A percentile compares a stretch with the other conserved stretches of the same genome.
Evolutionary conservation across 2,329 filamentous ascomycete species (phyloP).

Genomic region (Cryphonectria carpinicola): DNA sequence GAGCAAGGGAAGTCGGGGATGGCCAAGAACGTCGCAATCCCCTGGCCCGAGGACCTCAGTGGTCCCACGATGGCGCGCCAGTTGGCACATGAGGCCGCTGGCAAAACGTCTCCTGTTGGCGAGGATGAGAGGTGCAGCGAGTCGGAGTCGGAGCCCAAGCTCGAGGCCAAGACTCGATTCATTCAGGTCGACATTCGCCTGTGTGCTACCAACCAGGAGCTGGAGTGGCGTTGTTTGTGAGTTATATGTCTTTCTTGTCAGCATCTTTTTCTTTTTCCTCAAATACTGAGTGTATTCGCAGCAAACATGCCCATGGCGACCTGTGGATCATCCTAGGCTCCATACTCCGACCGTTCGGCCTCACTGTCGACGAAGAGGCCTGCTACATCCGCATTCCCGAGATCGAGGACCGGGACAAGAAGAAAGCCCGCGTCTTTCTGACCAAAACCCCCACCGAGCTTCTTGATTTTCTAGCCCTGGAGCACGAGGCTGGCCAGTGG

Average conservation of each 20-base stretch:
- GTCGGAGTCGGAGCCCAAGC: not conserved
- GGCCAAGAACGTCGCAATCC: constrained; percentile 54
- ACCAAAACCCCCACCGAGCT: constrained; percentile 59
- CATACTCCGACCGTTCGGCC: constrained; percentile 65
- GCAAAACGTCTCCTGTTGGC: not conserved
- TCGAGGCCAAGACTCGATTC: constrained; percentile 38
- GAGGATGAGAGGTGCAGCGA: not conserved
- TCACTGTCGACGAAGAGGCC: constrained; percentile 66
- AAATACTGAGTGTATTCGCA: not conserved
- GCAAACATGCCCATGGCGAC: constrained; percentile 72
- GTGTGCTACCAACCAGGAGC: constrained; percentile 45
- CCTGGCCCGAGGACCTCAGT: constrained; percentile 48
- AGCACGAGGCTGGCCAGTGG: constrained; percentile 49
- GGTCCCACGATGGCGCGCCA: not conserved
- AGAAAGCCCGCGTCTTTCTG: constrained; percentile 62
- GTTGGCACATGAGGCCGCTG: not conserved
- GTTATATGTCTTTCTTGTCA: not conserved
- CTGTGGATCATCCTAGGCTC: constrained; percentile 67
- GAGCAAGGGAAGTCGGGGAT: constrained; percentile 17
- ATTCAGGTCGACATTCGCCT: constrained; percentile 73
- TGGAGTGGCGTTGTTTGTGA: constrained; percentile 66
- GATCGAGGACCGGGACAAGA: constrained; percentile 63
- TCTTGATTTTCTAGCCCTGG: constrained; percentile 67
- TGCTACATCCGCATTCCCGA: constrained; percentile 70
- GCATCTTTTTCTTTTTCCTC: not conserved